Evolutionary conservation across 306 rosid species (phyloP).

Genomic region (Argentina anserina): DNA sequence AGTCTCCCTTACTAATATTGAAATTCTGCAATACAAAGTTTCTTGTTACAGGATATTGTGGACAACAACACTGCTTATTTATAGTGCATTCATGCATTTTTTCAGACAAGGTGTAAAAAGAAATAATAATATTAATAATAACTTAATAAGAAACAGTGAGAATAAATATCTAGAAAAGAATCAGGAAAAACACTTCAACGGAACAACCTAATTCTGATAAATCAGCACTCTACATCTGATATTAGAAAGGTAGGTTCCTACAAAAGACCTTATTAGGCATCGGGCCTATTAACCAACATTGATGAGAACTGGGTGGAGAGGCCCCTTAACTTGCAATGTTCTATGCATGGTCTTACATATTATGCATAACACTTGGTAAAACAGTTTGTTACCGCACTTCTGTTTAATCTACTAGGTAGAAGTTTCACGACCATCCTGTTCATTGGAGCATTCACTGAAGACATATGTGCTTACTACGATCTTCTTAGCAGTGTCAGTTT

Average conservation of each 20-base stretch:
- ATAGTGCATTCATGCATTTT: not conserved
- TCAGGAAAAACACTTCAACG: not conserved
- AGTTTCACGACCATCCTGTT: not conserved
- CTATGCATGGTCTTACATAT: not conserved
- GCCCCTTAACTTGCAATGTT: not conserved
- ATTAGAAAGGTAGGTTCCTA: not conserved
- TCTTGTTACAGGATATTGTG: slow-evolving; percentile 30
- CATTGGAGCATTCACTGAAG: not conserved
- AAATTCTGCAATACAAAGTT: slow-evolving; percentile 58
- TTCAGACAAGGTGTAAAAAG: not conserved
- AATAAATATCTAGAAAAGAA: no score
- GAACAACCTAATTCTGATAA: not conserved
- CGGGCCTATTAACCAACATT: not conserved
- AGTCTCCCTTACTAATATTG: slow-evolving; percentile 57
- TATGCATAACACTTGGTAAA: not conserved
- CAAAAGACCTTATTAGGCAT: not conserved
- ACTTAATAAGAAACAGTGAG: no score
- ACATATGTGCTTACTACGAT: not conserved
- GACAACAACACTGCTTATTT: not conserved
- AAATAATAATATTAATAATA: no score
- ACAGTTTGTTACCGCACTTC: no score
- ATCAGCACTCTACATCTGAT: no score
- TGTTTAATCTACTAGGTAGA: no score
- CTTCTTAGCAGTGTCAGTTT: not conserved
- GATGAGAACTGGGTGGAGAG: not conserved